phyloP scores from a whole-genome alignment of 2,329 filamentous ascomycete genomes.

The Hawksworthiomyces lignivorus region DNA sequence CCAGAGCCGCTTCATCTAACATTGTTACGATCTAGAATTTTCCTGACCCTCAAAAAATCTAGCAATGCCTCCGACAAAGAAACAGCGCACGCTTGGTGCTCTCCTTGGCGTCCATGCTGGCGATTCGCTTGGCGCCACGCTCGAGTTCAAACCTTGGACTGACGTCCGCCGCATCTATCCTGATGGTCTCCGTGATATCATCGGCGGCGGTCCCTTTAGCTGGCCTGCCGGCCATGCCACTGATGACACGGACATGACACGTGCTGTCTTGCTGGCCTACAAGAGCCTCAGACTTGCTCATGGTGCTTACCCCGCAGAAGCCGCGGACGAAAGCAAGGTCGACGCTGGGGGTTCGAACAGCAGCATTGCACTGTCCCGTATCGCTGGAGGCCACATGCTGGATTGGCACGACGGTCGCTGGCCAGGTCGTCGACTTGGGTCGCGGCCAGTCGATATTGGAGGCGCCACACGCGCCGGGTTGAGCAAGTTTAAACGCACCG shows the following conservation, averaged over 20 bases:
- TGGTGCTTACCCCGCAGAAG: neutral
- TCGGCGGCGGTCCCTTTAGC: constrained; percentile 35
- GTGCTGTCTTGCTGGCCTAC: constrained; percentile 37
- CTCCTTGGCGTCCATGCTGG: constrained; percentile 39
- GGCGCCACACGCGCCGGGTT: constrained; percentile 30
- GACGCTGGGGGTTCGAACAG: no score
- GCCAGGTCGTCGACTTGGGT: constrained; percentile 29
- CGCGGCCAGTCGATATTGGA: constrained; percentile 31
- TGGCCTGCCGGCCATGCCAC: constrained; percentile 38
- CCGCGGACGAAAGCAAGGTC: neutral
- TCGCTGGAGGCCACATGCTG: constrained; percentile 32
- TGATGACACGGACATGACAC: constrained; percentile 41
- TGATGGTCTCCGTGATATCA: constrained; percentile 31
- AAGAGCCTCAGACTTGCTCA: no score
- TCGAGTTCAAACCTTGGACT: constrained; percentile 33
- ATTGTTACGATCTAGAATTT: no score
- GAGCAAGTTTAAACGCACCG: constrained; percentile 18
- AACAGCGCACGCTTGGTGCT: constrained; percentile 32
- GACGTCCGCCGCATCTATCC: constrained; percentile 27
- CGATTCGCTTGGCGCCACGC: constrained; percentile 37
- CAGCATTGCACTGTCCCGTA: constrained; percentile 22
- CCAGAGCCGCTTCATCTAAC: no score
- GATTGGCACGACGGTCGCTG: constrained; percentile 35
- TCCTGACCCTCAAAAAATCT: no score
- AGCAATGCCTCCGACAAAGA: constrained; percentile 1